These are phyloP conservation scores for Sporothrix globosa DNA, from an alignment of 2,329 filamentous ascomycete genomes.

Conservation along the genomic window DNA sequence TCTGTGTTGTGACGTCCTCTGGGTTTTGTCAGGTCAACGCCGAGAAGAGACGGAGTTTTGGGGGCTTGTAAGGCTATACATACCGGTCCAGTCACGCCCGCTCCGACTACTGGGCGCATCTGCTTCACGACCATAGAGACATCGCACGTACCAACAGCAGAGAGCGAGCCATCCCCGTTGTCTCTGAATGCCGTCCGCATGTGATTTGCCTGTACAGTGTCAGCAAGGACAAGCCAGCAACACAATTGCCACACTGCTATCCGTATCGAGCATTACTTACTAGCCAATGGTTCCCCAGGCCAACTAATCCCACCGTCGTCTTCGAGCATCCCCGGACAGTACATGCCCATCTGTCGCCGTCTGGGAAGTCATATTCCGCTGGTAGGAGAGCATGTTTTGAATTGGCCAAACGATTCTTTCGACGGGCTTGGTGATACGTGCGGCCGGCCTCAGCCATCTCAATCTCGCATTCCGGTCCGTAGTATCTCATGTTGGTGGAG, in stretches of 20 bases:
- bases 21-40: background rate
- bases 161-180: background rate
- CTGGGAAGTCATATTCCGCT: background rate
- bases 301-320: background rate
- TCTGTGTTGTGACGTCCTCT: no score
- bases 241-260: background rate
- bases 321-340: background rate
- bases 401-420: background rate
- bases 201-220: background rate
- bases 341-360: background rate
- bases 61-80: no score
- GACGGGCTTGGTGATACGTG: background rate
- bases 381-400: background rate
- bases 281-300: background rate
- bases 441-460: background rate
- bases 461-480: background rate
- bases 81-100: background rate
- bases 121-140: conserved; percentile 1
- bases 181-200: background rate
- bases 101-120: background rate
- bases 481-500: no score
- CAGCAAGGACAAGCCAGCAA: background rate
- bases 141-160: background rate
- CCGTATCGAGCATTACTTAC: background rate
- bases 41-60: background rate